Evolutionary conservation across 345 rosid genomes (phyloP), one percentile per base, ranked within the genome.

Genomic region (Euphorbia tirucalli): DNA sequence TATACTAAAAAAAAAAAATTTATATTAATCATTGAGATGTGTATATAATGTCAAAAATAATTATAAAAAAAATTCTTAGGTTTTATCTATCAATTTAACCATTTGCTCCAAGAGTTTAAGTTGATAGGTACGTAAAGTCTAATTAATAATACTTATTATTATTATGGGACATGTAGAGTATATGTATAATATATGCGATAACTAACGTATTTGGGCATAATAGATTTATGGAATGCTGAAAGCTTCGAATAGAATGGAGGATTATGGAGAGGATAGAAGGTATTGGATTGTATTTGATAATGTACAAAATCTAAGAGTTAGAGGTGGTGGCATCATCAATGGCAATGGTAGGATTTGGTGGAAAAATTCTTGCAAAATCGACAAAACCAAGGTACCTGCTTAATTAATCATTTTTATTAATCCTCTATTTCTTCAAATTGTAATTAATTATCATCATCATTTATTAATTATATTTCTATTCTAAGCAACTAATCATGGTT

Each of bases 281-380:
- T 82, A 74, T 39, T 94, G 98, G 98, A 74, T 94, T 49, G 49
- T 71, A 25, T 92, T 92, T 54, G 66, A 86, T 0, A 75, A 72
- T 62, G 84, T 94, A 5, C 18, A 69, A 32, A 83, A 89, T 68
- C 84, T 94, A 31, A 77, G 78, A 59, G 86, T 94, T 11, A 88
- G 78, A 77, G 98, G 98, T 31, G 92, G 96, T n/a, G 98, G 98
- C 50, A 81, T 77, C 72, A 89, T 94, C 75, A 64, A 94, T 52
- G 98, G 98, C 21, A 92, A 86, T 76, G 98, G 98, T 9, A 68
- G 78, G 19, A 81, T 75, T 24, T 94, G 98, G 98, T 94, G 98
- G 98, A 61, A 73, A 72, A 86, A 85, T 2, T 94, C 97, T 41
- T 92, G 98, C 88, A 94, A 94, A 82, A 76, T 90, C 78, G 86